phyloP scores from a whole-genome alignment of 371 early-diverging fungal genomes.

The Zychaea mexicana region DNA sequence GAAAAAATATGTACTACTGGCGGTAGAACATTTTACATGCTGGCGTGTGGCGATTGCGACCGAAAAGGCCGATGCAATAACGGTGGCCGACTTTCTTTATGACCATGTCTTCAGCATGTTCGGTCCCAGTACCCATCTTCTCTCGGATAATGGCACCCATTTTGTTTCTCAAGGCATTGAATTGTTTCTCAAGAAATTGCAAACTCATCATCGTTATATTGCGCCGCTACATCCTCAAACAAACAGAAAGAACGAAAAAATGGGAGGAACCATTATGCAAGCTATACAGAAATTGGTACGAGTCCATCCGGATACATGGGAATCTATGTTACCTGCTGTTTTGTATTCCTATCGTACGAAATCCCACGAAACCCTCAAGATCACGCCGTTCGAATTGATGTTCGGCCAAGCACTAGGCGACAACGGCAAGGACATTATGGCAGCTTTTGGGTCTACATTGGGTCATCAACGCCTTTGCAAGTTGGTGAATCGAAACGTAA shows the following conservation, averaged over 20 bases:
- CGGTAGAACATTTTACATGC: background rate
- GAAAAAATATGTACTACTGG: background rate
- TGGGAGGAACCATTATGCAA: background rate
- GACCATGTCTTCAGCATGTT: background rate
- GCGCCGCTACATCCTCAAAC: background rate
- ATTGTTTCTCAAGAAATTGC: background rate
- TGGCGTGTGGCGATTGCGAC: background rate
- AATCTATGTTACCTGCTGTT: background rate
- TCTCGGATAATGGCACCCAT: constrained; percentile 5
- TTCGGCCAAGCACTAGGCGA: background rate
- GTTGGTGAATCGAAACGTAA: background rate
- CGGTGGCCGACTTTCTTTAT: background rate
- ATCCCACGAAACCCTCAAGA: background rate
- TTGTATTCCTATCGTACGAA: constrained; percentile 16
- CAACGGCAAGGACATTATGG: background rate
- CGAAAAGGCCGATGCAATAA: background rate
- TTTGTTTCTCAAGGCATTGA: no score
- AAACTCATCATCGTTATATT: constrained; percentile 2
- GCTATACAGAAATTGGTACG: background rate
- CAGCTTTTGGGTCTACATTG: background rate
- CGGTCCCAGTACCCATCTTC: constrained; percentile 1
- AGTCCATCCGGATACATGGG: constrained; percentile 3
- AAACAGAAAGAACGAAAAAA: constrained; percentile 5
- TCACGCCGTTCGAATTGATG: constrained; percentile 8
- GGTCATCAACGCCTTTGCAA: background rate